These are phyloP conservation scores for Kwoniella sp. DNA, from an alignment of 768 basidiomycete genomes.

Conservation along the genomic window DNA sequence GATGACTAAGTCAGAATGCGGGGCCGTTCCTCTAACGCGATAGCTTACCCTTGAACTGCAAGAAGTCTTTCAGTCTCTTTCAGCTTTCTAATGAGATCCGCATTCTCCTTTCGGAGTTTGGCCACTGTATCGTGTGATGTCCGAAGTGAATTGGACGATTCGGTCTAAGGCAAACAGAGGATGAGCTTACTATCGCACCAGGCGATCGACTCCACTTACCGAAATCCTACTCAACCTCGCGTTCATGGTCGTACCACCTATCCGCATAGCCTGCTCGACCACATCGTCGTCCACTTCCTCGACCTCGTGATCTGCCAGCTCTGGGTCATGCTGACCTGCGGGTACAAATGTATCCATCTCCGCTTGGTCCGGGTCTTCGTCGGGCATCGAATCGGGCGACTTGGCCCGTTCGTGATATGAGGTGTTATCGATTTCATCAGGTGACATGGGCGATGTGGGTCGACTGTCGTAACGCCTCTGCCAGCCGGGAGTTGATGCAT, in stretches of 20 bases:
- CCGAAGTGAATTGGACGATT: slow-evolving; percentile 64
- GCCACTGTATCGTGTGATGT: slow-evolving; percentile 68
- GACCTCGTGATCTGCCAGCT: slow-evolving; percentile 1
- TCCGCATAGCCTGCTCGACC: slow-evolving; percentile 17
- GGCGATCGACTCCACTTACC: slow-evolving; percentile 12
- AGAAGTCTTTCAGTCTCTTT: slow-evolving; percentile 71
- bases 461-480: slow-evolving; percentile 7
- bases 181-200: background rate
- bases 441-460: slow-evolving; percentile 30
- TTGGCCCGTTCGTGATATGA: slow-evolving; percentile 35
- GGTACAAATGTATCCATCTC: slow-evolving; percentile 5
- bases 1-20: slow-evolving; percentile 2
- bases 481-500: slow-evolving; percentile 9
- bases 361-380: slow-evolving; percentile 18
- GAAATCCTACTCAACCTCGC: slow-evolving; percentile 34
- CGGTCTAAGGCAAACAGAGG: slow-evolving; percentile 21
- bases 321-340: background rate
- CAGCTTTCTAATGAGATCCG: slow-evolving; percentile 69
- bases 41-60: slow-evolving; percentile 49
- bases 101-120: slow-evolving; percentile 66
- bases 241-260: slow-evolving; percentile 10
- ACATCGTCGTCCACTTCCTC: slow-evolving; percentile 30
- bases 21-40: too few species aligned
- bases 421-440: slow-evolving; percentile 28
- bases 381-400: slow-evolving; percentile 25